These are phyloP conservation scores for Phytophthora pisi DNA, from an alignment of 352 stramenopile species.

Conservation along the genomic window DNA sequence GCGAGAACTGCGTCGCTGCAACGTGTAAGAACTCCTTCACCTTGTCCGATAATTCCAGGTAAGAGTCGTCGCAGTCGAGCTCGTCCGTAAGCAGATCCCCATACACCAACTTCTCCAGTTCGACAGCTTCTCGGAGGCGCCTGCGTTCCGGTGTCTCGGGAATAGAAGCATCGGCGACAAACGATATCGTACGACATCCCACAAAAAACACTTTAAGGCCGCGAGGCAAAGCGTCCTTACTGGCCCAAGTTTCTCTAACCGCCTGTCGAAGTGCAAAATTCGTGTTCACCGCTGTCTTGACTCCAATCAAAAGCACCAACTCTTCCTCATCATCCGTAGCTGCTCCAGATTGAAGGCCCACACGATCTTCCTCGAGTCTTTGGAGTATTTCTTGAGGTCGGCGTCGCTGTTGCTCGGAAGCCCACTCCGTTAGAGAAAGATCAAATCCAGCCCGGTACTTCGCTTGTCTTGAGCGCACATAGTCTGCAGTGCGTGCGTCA, in stretches of 20 bases:
- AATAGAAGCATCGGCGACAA: not conserved
- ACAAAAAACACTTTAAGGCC: conserved; percentile 26
- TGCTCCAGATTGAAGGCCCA: not conserved
- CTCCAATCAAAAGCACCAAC: conserved; percentile 31
- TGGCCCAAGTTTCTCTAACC: conserved; percentile 43
- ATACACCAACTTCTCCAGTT: conserved; percentile 39
- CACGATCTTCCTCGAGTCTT: not conserved
- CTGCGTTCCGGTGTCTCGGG: not conserved
- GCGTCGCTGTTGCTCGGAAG: not conserved
- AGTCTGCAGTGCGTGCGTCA: not conserved
- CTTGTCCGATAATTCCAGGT: conserved; percentile 51
- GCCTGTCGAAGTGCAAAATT: conserved; percentile 35
- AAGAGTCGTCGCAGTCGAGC: conserved; percentile 51
- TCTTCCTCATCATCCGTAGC: not conserved
- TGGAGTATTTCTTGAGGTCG: not conserved
- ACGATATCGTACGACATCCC: conserved; percentile 20
- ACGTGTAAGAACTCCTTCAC: conserved; percentile 56
- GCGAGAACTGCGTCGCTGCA: conserved; percentile 13
- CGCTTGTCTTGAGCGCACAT: not conserved
- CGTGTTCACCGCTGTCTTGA: conserved; percentile 31
- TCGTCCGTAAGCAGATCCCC: conserved; percentile 50
- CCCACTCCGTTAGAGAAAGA: not conserved
- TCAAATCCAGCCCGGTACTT: not conserved
- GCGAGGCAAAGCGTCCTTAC: not conserved
- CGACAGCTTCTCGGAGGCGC: conserved; percentile 13